A percentile compares a stretch with the other conserved stretches of the same genome.
phyloP scores from a whole-genome alignment of 805 yeast genomes.

The Spathaspora boniae region DNA sequence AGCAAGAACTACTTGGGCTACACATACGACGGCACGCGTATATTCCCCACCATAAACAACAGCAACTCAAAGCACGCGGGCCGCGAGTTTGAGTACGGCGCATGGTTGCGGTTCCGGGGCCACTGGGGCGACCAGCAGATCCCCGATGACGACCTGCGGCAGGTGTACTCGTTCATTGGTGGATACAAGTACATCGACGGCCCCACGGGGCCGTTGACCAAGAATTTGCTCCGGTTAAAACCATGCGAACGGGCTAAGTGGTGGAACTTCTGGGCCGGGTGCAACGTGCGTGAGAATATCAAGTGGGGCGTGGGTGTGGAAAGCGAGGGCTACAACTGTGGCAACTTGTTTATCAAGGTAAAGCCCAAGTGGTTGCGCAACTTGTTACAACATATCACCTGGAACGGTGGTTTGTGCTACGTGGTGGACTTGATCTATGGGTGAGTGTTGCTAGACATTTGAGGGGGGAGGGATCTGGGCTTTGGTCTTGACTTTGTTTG shows the following conservation, averaged over 20 bases:
- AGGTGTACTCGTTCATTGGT: conserved; percentile 75
- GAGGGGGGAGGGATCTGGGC: no score
- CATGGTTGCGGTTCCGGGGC: conserved; percentile 81
- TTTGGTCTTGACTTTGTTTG: no score
- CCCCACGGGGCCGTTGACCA: conserved; percentile 84
- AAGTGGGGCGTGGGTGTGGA: conserved; percentile 88
- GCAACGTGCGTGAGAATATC: conserved; percentile 70
- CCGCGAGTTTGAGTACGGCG: conserved; percentile 53
- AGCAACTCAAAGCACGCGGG: conserved; percentile 44
- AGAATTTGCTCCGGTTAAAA: conserved; percentile 63
- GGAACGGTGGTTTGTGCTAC: conserved; percentile 62
- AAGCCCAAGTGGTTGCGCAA: conserved; percentile 50
- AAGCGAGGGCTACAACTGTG: conserved; percentile 82
- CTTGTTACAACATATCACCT: conserved; percentile 46
- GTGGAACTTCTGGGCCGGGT: conserved; percentile 88
- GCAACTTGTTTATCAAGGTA: conserved; percentile 53
- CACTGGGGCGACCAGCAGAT: conserved; percentile 89
- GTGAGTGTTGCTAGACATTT: no score
- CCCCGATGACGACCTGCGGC: conserved; percentile 67
- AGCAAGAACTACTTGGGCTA: conserved; percentile 76
- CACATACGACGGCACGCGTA: conserved; percentile 60
- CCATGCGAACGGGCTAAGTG: conserved; percentile 86
- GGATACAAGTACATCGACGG: conserved; percentile 92
- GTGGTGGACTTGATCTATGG: conserved; percentile 50
- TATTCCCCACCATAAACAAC: conserved; percentile 41